Evolutionary conservation across 345 rosid genomes (phyloP), one percentile per base, ranked within the genome.

Genomic region (Rhodamnia argentea): DNA sequence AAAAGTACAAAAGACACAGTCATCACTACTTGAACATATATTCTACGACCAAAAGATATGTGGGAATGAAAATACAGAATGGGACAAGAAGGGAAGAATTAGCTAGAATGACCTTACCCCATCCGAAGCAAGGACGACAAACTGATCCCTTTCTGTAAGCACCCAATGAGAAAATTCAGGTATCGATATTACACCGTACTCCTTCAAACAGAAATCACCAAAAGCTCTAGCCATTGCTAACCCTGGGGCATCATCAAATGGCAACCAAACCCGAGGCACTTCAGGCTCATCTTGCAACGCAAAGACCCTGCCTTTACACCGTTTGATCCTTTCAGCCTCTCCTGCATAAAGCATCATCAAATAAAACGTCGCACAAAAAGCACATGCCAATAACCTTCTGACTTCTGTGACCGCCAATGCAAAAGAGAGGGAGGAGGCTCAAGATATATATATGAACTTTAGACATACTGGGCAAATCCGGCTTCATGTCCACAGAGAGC

Each of bases 231-330:
- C 99, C 99, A 98, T 98, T 86, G 99, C 99, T 53, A 98, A 88
- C 82, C 99, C 99, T n/a, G 99, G 99, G 85, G 99, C 99, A 88
- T 98, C 97, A 92, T 98, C 99, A 89, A 91, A 98, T 52, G 99
- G 99, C 91, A 98, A 88, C 99, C 99, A 98, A 40, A 98, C 99
- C 92, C 99, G 93, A 51, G 95, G 88, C 64, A 98, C 99, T 92
- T 96, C 99, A 86, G 99, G 99, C 89, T 98, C 99, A 86, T 98
- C 99, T 95, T 98, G 97, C 91, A 96, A 86, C 3, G 99, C 98
- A 90, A 98, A 98, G 82, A 98, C 99, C 87, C 99, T 90, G 76
- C 99, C 99, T 93, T 95, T 96, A 91, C 99, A 98, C 84, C 92
- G 90, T 90, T 93, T 96, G 84, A 98, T 98, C 92, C 99, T 92